Evolutionary conservation across 1,284 basidiomycete genomes (phyloP), one percentile per base, ranked within the genome.

Genomic region (Erythrobasidium hasegawianum): DNA sequence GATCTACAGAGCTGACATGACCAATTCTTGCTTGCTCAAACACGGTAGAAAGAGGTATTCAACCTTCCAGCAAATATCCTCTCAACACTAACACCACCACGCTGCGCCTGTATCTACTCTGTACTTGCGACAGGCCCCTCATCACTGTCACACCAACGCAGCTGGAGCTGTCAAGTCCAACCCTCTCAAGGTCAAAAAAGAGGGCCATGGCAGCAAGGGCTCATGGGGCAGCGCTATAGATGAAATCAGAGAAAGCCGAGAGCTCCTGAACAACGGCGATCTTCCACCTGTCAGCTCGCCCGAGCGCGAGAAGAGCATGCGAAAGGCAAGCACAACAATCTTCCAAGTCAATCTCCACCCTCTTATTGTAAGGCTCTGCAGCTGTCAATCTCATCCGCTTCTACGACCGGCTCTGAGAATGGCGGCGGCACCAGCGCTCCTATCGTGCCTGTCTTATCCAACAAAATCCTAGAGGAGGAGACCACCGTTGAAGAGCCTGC

Each of bases 261-360:
- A 41, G 14, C 27, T 62, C n/a, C 1, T 62, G 22, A 22, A 62
- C 18, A 29, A 62, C 18, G 59, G 59, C 40, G 50, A 62, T 16
- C 22, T 62, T 24, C 58, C 58, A 11, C 59, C 59, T 38, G 38
- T 54, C n/a, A 38, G 26, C n/a, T 55, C 50, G 1, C 59, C 59
- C n/a, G 59, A 62, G n/a, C 49, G 59, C 45, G 59, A 62, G 24
- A 62, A 55, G 52, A 52, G 27, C 11, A 62, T 62, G 59, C 38
- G 59, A 27, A 62, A 62, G 59, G 59, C 43, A 33, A 13, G 59
- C 11, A 33, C 5, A 33, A 33, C n/a, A 13, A 11, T 41, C n/a
- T 3, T 18, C 29, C 13, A n/a, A 24, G 10, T 16, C 18, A 7
- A 11, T 20, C 38, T n/a, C 27, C 39, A 22, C 18, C 22, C 4